Evolutionary conservation across 139 green algal genomes (phyloP).

Genomic region (Auxenochlorella pyrenoidosa): DNA sequence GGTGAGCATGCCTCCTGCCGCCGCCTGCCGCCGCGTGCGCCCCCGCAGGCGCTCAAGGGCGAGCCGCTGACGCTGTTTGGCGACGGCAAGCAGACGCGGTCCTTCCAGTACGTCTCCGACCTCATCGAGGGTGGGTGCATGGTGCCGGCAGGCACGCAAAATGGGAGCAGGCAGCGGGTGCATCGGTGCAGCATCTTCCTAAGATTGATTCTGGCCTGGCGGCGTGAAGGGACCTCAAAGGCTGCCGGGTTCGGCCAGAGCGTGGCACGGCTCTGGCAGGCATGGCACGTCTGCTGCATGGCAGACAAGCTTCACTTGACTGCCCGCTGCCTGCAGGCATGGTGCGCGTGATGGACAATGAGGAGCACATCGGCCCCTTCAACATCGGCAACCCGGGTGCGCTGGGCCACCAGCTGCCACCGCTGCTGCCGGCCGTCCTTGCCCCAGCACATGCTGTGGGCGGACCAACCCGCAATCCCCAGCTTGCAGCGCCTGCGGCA

Average conservation of each 20-base stretch:
- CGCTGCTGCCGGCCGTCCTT: not conserved
- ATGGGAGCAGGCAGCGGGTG: too few species aligned
- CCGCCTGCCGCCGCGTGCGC: not conserved
- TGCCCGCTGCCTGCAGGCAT: conserved; percentile 58
- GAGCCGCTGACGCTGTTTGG: conserved; percentile 96
- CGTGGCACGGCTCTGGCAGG: too few species aligned
- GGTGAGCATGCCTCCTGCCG: not conserved
- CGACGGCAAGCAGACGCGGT: conserved; percentile 95
- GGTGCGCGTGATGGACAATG: conserved; percentile 86
- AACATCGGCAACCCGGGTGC: conserved; percentile 97
- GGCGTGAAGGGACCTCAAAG: too few species aligned
- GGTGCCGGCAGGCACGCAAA: too few species aligned
- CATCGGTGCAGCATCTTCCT: too few species aligned
- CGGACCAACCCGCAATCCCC: not conserved
- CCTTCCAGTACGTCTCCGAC: conserved; percentile 97
- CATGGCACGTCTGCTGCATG: not conserved
- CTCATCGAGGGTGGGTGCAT: conserved; percentile 72
- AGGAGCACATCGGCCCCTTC: conserved; percentile 94
- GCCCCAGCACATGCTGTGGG: not conserved
- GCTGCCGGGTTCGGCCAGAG: too few species aligned
- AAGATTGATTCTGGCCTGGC: too few species aligned
- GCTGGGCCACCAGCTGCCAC: too few species aligned
- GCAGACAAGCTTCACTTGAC: too few species aligned
- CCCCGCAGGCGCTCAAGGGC: conserved; percentile 77
- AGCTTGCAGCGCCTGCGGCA: not conserved